phyloP scores from a whole-genome alignment of 352 stramenopile species.

The Aphanomyces invadans region DNA sequence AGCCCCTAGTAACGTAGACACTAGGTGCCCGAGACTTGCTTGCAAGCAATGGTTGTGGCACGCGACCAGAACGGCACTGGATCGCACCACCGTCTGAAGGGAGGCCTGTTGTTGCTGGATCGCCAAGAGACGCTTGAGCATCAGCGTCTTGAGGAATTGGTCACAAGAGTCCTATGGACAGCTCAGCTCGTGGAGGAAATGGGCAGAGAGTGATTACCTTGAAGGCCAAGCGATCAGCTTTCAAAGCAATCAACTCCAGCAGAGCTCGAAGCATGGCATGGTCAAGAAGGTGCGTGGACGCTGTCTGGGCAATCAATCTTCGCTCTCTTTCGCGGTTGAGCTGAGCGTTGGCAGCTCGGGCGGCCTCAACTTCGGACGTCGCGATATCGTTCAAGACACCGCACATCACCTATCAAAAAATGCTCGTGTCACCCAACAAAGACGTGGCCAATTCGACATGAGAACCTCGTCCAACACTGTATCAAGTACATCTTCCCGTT shows the following conservation, averaged over 20 bases:
- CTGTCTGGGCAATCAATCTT: neutral
- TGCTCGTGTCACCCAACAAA: neutral
- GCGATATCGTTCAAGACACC: neutral
- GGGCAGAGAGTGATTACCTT: too few species aligned
- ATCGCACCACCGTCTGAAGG: neutral
- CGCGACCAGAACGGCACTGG: neutral
- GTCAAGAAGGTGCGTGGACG: neutral
- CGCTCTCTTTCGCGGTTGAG: neutral
- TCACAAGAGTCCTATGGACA: conserved; percentile 22
- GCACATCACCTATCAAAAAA: neutral
- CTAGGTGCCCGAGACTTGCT: neutral
- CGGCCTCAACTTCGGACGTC: neutral
- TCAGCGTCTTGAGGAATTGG: neutral
- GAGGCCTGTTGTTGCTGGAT: neutral
- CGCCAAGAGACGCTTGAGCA: neutral
- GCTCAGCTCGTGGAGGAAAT: too few species aligned
- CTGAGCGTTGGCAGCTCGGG: neutral
- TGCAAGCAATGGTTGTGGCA: conserved; percentile 12
- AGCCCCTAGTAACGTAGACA: neutral
- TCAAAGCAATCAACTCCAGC: conserved; percentile 9
- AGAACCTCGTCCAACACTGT: neutral
- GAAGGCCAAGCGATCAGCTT: conserved; percentile 12
- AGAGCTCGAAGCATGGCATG: conserved; percentile 9
- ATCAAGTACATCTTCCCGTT: neutral
- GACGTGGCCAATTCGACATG: neutral